Base-by-base conservation (phyloP, 768 basidiomycete genomes). In the Hygrocybe punicea region DNA sequence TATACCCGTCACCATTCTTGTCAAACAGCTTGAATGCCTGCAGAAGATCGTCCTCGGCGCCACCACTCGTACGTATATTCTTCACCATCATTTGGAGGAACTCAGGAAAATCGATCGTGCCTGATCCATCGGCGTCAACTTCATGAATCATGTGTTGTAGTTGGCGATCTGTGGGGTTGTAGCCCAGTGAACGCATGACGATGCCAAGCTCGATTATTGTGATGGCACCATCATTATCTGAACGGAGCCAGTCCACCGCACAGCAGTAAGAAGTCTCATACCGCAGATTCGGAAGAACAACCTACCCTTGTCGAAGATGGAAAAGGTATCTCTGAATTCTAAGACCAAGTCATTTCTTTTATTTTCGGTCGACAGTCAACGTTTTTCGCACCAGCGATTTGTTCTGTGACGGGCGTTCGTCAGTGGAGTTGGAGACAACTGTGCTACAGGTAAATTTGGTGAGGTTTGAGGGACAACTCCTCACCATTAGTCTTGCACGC, bases 1-100 rank as follows among this genome's bases (percentile, higher is more conserved):
- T 97, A 67, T 79, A 89, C 16, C 94, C 95, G 65, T 93, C 94
- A 11, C 90, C 90, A 67, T 98, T 92, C 83, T 92, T 94, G 75
- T 98, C 95, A 66, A 97, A 97, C 54, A 93, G 73, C 59, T 74
- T 73, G 69, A 82, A 81, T 11, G 80, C 77, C 68, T 76, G 69
- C 65, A 75, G 71, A 56, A 80, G 71, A 65, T 80, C 78, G 61
- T 78, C 76, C 57, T 78, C 78, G 55, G 71, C 72, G 54, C 74
- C 73, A 16, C 71, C 70, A 52, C 73, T 73, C 48, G 67, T 66
- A 62, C 77, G 69, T n/a, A 24, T 46, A 63, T 73, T 74, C 53
- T 72, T 71, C n/a, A 68, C 71, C 78, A 79, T 78, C 71, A 81
- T 71, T 10, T 64, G 66, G 58, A 79, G 60, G 63, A 81, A 79